Conservation (phyloP, 495 filamentous ascomycete genomes). For the Thermothielavioides terrestris region DNA sequence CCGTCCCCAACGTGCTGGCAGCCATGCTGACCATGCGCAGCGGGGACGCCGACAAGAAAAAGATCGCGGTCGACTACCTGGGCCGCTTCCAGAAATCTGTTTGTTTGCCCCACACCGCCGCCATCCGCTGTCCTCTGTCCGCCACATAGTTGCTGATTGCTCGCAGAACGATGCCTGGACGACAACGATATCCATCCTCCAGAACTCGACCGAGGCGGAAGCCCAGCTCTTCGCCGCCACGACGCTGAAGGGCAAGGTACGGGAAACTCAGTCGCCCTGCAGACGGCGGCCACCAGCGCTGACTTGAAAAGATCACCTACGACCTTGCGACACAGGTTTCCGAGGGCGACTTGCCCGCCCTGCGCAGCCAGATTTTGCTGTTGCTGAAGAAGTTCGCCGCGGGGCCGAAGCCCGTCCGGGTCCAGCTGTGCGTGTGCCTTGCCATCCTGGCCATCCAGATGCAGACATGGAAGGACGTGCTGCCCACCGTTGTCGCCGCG, state of each 20-base stretch:
- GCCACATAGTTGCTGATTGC: constrained; percentile 2
- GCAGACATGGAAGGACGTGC: constrained; percentile 89
- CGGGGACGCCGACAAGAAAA: constrained; percentile 73
- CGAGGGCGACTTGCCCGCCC: constrained; percentile 56
- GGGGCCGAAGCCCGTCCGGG: constrained; percentile 84
- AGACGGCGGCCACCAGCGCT: constrained; percentile 7
- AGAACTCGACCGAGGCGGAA: constrained; percentile 65
- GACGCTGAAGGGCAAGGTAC: constrained; percentile 94
- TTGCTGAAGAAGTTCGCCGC: constrained; percentile 69
- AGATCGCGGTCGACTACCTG: constrained; percentile 80
- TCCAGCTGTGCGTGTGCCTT: constrained; percentile 89
- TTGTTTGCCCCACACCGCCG: too few species aligned
- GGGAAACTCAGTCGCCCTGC: background rate
- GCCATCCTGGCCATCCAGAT: constrained; percentile 94
- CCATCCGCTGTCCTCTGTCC: too few species aligned
- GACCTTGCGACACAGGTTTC: constrained; percentile 61
- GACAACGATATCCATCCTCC: constrained; percentile 73
- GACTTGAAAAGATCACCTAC: constrained; percentile 39
- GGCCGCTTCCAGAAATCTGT: constrained; percentile 98
- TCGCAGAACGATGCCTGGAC: constrained; percentile 85
- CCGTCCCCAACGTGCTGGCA: constrained; percentile 61
- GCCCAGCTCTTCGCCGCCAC: constrained; percentile 93
- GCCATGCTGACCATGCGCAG: constrained; percentile 89
- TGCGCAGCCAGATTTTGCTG: constrained; percentile 74
- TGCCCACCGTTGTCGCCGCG: constrained; percentile 66